These are phyloP conservation scores for Claviceps purpurea DNA, from an alignment of 2,329 filamentous ascomycete species.

Conservation along the genomic window DNA sequence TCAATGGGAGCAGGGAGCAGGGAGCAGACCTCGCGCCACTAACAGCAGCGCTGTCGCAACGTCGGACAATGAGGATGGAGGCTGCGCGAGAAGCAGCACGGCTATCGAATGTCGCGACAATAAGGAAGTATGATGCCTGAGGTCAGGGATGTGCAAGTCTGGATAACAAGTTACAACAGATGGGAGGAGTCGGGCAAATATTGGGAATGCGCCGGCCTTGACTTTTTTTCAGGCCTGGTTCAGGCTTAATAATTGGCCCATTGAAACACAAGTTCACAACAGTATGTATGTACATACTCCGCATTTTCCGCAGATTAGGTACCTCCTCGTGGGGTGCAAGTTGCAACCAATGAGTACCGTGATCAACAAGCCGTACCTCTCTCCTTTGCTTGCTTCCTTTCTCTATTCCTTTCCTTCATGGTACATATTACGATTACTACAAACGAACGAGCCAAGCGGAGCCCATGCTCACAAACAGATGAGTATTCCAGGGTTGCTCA, in stretches of 20 bases:
- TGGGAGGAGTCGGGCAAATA: slow-evolving; percentile 3
- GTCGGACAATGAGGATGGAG: not conserved
- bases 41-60: not conserved
- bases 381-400: not conserved
- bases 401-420: not conserved
- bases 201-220: slow-evolving; percentile 3
- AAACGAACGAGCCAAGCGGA: not conserved
- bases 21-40: slow-evolving; percentile 1
- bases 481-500: not conserved
- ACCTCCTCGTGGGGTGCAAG: too few species aligned
- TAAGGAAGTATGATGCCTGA: not conserved
- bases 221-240: slow-evolving; percentile 1
- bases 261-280: not conserved
- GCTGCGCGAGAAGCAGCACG: not conserved
- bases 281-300: too few species aligned
- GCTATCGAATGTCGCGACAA: not conserved
- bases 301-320: too few species aligned
- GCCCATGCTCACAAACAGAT: not conserved
- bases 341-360: too few species aligned
- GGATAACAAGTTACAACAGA: slow-evolving; percentile 5
- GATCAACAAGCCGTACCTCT: not conserved
- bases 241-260: not conserved
- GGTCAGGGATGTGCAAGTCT: slow-evolving; percentile 3
- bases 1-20: not conserved
- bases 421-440: not conserved